Conservation (phyloP, 2,329 filamentous ascomycete genomes). For the Hyphodiscus sp. region DNA sequence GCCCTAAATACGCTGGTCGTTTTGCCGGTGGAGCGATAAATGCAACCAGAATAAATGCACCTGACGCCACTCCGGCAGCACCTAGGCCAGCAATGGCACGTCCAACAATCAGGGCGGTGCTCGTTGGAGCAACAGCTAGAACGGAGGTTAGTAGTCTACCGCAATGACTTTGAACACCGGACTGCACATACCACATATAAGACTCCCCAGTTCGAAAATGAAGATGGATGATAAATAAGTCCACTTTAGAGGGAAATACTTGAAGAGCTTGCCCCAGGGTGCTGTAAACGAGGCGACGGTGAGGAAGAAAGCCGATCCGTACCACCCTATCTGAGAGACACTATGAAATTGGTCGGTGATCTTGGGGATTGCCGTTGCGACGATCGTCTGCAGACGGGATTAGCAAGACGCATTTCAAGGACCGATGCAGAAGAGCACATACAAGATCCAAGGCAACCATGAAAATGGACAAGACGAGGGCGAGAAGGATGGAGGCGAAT, state of each 20-base stretch:
- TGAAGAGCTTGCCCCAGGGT: conserved; percentile 18
- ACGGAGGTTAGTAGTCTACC: not conserved
- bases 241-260: conserved; percentile 22
- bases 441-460: conserved; percentile 18
- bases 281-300: conserved; percentile 30
- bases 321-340: conserved; percentile 46
- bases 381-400: conserved; percentile 36
- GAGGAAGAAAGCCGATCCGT: conserved; percentile 47
- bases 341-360: conserved; percentile 43
- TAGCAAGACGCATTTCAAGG: not conserved
- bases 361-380: conserved; percentile 46
- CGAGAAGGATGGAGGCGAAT: conserved; percentile 5
- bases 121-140: conserved; percentile 21
- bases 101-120: conserved; percentile 27
- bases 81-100: conserved; percentile 29
- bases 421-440: not conserved
- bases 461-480: conserved; percentile 9
- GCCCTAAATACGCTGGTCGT: conserved; percentile 40
- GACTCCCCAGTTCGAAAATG: conserved; percentile 30
- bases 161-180: not conserved
- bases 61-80: conserved; percentile 27
- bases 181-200: conserved; percentile 26
- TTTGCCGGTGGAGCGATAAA: conserved; percentile 21
- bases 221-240: conserved; percentile 21
- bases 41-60: conserved; percentile 22